Base-by-base conservation (phyloP, 2,329 filamentous ascomycete species). In the Periconia digitata region DNA sequence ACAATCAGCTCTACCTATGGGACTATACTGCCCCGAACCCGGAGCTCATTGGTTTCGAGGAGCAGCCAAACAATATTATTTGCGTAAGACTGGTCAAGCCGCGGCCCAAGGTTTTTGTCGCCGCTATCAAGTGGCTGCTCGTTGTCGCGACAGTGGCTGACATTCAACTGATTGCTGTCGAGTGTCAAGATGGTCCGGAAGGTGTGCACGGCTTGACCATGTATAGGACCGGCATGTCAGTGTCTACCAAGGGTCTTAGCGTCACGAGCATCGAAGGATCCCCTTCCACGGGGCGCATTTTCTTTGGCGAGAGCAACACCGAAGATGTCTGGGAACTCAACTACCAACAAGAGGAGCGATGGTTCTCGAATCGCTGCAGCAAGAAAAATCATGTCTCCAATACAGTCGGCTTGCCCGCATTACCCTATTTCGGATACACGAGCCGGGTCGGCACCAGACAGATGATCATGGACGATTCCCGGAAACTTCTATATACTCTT, bases 1-100 rank as follows among this genome's bases (percentile, higher is more conserved):
- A 99, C 75, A 96, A 95, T 74, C 89, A 90, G 53, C 79, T 99
- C 38, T 99, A 96, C 69, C 79, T 99, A 15, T 99, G 95, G 95
- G 92, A 99, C 73, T 99, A 96, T 71, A 96, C 91, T 6, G 83
- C 90, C 67, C 85, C 89, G n/a, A 90, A 92, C 59, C 90, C 92
- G 5, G 89, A 96, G 67, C 79, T 96, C 36, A 87, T 96, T 56
- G 92, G 92, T 16, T 96, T 89, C 64, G 92, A 97, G 69, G 91
- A 96, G 59, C 88, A 92, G 70, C 79, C 85, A 6, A 85, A 95
- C 68, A 90, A 85, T 56, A 97, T 99, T 62, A 91, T 90, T 36
- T 85, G 89, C n/a, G 89, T 99, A 37, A 91, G 90, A 59, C 81
- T 99, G 40, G 87, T 95, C 12, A 84, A 85, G 43, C 94, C 94